Conservation (phyloP, 306 rosid genomes). For the Prunus mume region DNA sequence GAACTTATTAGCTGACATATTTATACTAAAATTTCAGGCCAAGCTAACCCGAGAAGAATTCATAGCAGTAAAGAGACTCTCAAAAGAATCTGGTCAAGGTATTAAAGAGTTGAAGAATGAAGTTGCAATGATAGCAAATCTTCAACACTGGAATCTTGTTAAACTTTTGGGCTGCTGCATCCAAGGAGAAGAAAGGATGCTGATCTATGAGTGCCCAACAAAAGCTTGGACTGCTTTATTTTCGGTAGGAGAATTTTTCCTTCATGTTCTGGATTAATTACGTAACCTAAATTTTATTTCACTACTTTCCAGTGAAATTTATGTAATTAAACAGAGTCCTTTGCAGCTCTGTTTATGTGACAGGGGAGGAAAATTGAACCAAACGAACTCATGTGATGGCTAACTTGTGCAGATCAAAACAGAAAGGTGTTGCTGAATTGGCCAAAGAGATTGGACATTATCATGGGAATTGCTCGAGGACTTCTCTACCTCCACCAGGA, state of each 20-base stretch:
- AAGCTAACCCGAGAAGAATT: conserved; percentile 9
- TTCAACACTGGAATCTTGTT: conserved; percentile 27
- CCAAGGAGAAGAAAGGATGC: conserved; percentile 12
- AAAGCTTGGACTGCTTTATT: conserved; percentile 21
- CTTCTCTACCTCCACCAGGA: conserved; percentile 30
- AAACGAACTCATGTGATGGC: background rate
- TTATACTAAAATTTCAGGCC: conserved; percentile 5
- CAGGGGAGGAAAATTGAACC: background rate
- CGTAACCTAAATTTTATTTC: background rate
- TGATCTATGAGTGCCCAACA: conserved; percentile 21
- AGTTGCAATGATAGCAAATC: conserved; percentile 22
- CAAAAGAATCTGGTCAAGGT: conserved; percentile 30
- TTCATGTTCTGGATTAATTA: background rate
- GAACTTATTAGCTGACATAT: background rate
- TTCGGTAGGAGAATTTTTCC: conserved; percentile 2
- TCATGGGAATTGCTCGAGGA: conserved; percentile 24
- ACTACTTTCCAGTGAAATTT: background rate
- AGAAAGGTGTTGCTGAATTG: conserved; percentile 14
- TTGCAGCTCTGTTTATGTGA: background rate
- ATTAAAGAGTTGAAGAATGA: conserved; percentile 31
- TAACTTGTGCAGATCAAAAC: conserved; percentile 1
- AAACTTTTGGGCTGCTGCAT: conserved; percentile 25
- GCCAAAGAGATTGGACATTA: conserved; percentile 20
- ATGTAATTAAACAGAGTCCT: no score
- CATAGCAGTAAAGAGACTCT: conserved; percentile 29